Evolutionary conservation across 306 rosid species (phyloP).

Genomic region (Trifolium pratense): DNA sequence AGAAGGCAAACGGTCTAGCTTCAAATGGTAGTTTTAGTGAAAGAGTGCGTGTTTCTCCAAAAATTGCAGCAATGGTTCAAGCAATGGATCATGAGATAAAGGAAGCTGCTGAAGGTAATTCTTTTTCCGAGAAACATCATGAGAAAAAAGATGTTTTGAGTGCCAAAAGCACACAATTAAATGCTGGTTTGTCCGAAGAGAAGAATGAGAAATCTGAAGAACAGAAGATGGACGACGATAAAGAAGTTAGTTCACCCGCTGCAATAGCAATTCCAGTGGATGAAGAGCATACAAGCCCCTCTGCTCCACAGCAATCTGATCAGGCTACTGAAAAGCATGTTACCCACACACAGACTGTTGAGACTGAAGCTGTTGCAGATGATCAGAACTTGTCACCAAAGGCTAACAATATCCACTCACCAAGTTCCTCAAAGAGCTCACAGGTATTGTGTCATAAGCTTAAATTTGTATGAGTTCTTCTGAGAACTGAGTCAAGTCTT

Average conservation of each 20-base stretch:
- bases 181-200: slow-evolving; percentile 49
- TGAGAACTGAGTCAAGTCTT: slow-evolving; percentile 22
- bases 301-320: slow-evolving; percentile 60
- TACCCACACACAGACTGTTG: slow-evolving; percentile 42
- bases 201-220: slow-evolving; percentile 59
- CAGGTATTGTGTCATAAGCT: slow-evolving; percentile 45
- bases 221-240: slow-evolving; percentile 45
- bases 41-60: slow-evolving; percentile 65
- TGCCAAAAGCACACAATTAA: slow-evolving; percentile 55
- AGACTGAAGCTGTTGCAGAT: slow-evolving; percentile 52
- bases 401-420: slow-evolving; percentile 50
- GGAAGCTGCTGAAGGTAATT: slow-evolving; percentile 57
- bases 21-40: slow-evolving; percentile 60
- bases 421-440: slow-evolving; percentile 59
- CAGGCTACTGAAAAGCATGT: slow-evolving; percentile 59
- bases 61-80: slow-evolving; percentile 60
- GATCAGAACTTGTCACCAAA: slow-evolving; percentile 49
- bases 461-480: slow-evolving; percentile 1
- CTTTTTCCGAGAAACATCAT: slow-evolving; percentile 46
- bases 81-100: slow-evolving; percentile 68
- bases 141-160: slow-evolving; percentile 57
- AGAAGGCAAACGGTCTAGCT: slow-evolving; percentile 53
- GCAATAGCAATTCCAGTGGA: slow-evolving; percentile 49
- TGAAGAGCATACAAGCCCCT: slow-evolving; percentile 51
- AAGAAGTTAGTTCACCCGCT: slow-evolving; percentile 54